Percentiles rank a stretch among this genome's conserved stretches.
These are phyloP conservation scores for Erythrobasidium yunnanense DNA, from an alignment of 768 basidiomycete species.

Conservation along the genomic window DNA sequence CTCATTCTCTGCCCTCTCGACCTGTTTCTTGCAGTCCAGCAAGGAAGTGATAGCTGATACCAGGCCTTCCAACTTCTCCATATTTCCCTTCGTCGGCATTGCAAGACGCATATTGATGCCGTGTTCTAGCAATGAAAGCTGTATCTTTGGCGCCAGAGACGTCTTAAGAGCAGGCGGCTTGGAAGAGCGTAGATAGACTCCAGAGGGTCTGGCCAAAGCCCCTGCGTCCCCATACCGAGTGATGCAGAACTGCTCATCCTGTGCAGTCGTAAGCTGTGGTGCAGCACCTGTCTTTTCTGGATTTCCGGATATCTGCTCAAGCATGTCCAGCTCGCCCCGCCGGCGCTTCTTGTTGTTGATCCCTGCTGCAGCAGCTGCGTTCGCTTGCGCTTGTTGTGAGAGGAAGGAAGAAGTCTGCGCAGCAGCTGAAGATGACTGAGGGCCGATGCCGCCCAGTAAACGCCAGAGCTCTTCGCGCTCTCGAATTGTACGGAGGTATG, in stretches of 20 bases:
- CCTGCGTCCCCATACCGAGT: slow-evolving; percentile 36
- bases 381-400: background rate
- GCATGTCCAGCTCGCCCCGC: slow-evolving; percentile 32
- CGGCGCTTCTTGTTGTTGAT: slow-evolving; percentile 39
- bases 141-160: slow-evolving; percentile 61
- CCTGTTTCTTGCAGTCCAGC: slow-evolving; percentile 62
- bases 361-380: slow-evolving; percentile 16
- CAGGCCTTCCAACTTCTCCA: slow-evolving; percentile 60
- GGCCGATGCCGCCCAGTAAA: slow-evolving; percentile 33
- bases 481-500: slow-evolving; percentile 49
- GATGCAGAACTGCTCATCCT: slow-evolving; percentile 37
- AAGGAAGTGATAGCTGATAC: slow-evolving; percentile 12
- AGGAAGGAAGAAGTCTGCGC: slow-evolving; percentile 1
- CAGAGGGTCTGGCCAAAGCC: slow-evolving; percentile 38
- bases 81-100: slow-evolving; percentile 84
- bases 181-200: slow-evolving; percentile 73
- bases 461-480: slow-evolving; percentile 37
- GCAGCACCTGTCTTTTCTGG: slow-evolving; percentile 20
- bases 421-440: slow-evolving; percentile 12
- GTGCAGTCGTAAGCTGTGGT: slow-evolving; percentile 36
- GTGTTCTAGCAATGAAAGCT: slow-evolving; percentile 64
- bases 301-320: slow-evolving; percentile 17
- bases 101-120: slow-evolving; percentile 66
- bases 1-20: slow-evolving; percentile 79
- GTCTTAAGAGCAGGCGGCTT: slow-evolving; percentile 72